Conservation (phyloP, 768 basidiomycete genomes). For the Glaciozyma martinii region DNA sequence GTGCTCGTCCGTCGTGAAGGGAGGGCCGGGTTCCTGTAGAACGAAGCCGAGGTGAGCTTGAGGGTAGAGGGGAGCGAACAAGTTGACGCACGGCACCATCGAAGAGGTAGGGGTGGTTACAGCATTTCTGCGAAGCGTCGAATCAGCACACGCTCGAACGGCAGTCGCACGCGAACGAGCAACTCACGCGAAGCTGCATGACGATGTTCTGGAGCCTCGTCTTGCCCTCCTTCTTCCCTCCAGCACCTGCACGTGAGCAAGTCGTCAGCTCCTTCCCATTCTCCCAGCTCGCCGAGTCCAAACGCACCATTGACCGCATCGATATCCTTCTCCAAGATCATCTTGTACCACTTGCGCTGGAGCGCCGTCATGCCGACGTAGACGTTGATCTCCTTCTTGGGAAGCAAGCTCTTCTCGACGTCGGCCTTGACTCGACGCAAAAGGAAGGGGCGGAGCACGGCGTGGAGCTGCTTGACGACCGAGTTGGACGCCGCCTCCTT, state of each 20-base stretch:
- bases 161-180: slow-evolving; percentile 72
- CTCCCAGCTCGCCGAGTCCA: background rate
- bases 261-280: background rate
- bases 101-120: slow-evolving; percentile 79
- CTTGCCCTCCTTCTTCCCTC: slow-evolving; percentile 97
- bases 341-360: slow-evolving; percentile 97
- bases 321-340: slow-evolving; percentile 92
- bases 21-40: slow-evolving; percentile 95
- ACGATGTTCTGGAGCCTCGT: slow-evolving; percentile 97
- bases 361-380: slow-evolving; percentile 94
- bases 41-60: background rate
- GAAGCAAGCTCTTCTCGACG: slow-evolving; percentile 89
- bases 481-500: slow-evolving; percentile 60
- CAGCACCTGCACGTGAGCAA: slow-evolving; percentile 51
- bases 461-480: slow-evolving; percentile 93
- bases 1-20: slow-evolving; percentile 96
- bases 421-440: slow-evolving; percentile 89
- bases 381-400: slow-evolving; percentile 98
- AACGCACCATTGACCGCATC: slow-evolving; percentile 86
- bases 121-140: slow-evolving; percentile 43
- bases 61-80: background rate
- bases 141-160: background rate
- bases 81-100: slow-evolving; percentile 64
- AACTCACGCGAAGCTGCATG: slow-evolving; percentile 75
- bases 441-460: slow-evolving; percentile 90